These are phyloP conservation scores for Sporothrix schenckii DNA, from an alignment of 2,329 filamentous ascomycete genomes.

Conservation along the genomic window DNA sequence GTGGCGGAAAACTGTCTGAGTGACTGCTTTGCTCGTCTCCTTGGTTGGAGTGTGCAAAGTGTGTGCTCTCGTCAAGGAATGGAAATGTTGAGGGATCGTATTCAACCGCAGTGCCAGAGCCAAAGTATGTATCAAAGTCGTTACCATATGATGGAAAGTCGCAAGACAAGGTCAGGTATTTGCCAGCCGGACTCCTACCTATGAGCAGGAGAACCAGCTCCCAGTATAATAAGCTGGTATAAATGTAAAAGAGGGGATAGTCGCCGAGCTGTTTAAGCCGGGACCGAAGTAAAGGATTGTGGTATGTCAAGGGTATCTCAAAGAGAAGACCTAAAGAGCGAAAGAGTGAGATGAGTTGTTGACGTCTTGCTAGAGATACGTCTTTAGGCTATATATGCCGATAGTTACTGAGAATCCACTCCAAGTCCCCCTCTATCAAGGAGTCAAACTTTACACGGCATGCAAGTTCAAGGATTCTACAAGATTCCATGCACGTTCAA, in stretches of 20 bases:
- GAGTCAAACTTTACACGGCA: not conserved
- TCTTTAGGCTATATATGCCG: not conserved
- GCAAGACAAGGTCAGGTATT: not conserved
- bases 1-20: not conserved
- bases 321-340: not conserved
- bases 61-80: not conserved
- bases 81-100: not conserved
- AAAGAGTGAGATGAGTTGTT: not conserved
- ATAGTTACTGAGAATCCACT: not conserved
- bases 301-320: not conserved
- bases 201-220: constrained; percentile 11
- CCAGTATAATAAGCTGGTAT: not conserved
- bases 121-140: not conserved
- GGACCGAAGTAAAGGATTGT: not conserved
- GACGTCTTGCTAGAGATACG: not conserved
- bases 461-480: not conserved
- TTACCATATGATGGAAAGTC: not conserved
- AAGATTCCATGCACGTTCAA: not conserved
- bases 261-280: not conserved
- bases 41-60: not conserved
- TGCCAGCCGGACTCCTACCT: not conserved
- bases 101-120: not conserved
- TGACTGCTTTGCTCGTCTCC: not conserved
- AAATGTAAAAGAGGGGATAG: not conserved
- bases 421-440: not conserved